Base-by-base conservation (phyloP, 2,329 filamentous ascomycete genomes). In the Trichoderma aggressivum region DNA sequence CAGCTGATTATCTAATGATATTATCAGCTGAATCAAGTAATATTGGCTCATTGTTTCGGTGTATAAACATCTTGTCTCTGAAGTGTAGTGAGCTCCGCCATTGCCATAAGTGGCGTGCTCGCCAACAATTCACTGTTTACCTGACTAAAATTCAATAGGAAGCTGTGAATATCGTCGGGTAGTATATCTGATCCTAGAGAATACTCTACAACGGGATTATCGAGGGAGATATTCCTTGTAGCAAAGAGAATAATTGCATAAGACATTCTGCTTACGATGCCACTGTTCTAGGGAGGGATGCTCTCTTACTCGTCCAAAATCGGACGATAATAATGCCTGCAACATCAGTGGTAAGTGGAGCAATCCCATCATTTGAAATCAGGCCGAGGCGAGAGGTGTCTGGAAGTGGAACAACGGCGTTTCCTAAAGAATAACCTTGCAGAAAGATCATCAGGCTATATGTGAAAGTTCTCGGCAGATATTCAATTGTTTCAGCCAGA, bases 361-460 rank as follows among this genome's bases (percentile, higher is more conserved):
- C 24, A 3, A 5, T 50, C 0, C 10, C 24, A 11, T 14, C 43
- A 12, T 50, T 24, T 12, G 43, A 24, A 14, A 12, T 6, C 43
- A 6, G 5, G 14, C 24, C 21, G n/a, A 3, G 21, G 10, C n/a
- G n/a, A 24, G 47, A 21, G n/a, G n/a, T 14, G 10, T 21, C n/a
- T 53, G 21, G 14, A 0, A 3, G 10, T 50, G 43, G 43, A 24
- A 24, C 1, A 53, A 3, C 14, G 5, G 47, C 5, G 3, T 14
- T 14, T 21, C n/a, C 1, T 24, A 24, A 5, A 24, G 14, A 0
- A 11, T 24, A 0, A 11, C n/a, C 1, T 2, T 53, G 47, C 47
- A 0, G 47, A 24, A 53, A 53, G 11, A 21, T 1, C 5, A 24
- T 24, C 21, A 53, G 47, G 47, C 47, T 53, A 21, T 53, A 53